Evolutionary conservation across 2,329 filamentous ascomycete genomes (phyloP).

Genomic region (Cordyceps fumosorosea): DNA sequence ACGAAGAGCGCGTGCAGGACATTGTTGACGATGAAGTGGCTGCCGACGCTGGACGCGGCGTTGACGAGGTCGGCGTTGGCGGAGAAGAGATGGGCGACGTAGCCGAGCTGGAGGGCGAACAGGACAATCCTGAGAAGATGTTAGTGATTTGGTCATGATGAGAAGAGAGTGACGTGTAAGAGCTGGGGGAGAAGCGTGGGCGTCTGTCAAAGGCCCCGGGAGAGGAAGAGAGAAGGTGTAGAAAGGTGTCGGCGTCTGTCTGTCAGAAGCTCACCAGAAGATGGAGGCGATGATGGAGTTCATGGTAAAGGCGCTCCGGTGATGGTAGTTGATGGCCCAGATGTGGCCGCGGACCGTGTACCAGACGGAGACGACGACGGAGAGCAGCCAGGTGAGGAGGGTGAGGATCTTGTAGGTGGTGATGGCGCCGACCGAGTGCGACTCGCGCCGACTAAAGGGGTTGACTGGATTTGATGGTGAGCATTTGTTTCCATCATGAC

Average conservation of each 20-base stretch:
- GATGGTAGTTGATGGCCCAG: slow-evolving; percentile 64
- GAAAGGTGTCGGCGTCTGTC: too few species aligned
- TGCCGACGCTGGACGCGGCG: slow-evolving; percentile 68
- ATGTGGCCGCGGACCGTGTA: slow-evolving; percentile 65
- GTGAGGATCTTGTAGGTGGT: slow-evolving; percentile 71
- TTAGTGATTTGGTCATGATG: not conserved
- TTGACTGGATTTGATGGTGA: slow-evolving; percentile 48
- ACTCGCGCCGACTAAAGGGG: slow-evolving; percentile 66
- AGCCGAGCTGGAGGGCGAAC: slow-evolving; percentile 68
- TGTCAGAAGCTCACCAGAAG: slow-evolving; percentile 59
- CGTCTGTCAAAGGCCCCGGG: not conserved
- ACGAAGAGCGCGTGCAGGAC: slow-evolving; percentile 75
- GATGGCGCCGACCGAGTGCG: slow-evolving; percentile 55
- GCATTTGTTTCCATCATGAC: not conserved
- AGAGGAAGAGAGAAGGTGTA: not conserved
- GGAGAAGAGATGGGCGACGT: slow-evolving; percentile 71
- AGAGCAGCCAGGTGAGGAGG: slow-evolving; percentile 65
- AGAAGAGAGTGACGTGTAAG: not conserved
- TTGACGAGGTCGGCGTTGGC: slow-evolving; percentile 55
- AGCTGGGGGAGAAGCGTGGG: not conserved
- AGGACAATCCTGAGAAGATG: slow-evolving; percentile 53
- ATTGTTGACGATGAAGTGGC: slow-evolving; percentile 83
- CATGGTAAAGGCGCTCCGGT: slow-evolving; percentile 67
- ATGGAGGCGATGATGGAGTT: slow-evolving; percentile 59
- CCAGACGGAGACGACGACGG: slow-evolving; percentile 66